Evolutionary conservation across 306 rosid species (phyloP).

Genomic region (Cucurbita moschata): DNA sequence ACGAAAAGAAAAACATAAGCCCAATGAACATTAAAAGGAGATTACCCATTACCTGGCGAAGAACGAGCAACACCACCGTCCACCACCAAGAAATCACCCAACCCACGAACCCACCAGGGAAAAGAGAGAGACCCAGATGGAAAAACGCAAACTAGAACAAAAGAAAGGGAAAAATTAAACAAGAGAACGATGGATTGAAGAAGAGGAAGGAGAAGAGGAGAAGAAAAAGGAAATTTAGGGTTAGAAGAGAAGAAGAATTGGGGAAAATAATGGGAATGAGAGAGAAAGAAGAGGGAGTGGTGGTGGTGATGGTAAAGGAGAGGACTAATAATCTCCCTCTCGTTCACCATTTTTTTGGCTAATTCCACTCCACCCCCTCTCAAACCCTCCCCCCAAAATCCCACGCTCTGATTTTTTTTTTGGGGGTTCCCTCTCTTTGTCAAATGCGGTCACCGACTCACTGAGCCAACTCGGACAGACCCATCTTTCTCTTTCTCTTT

Average conservation of each 20-base stretch:
- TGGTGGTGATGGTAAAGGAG: conserved; percentile 27
- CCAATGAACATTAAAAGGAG: not conserved
- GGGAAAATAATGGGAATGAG: conserved; percentile 16
- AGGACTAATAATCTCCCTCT: conserved; percentile 33
- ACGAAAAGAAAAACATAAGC: not conserved
- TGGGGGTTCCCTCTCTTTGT: not conserved
- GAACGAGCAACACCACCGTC: not conserved
- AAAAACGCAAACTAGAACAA: not conserved
- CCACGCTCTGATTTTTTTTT: conserved; percentile 19
- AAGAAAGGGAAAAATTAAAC: conserved; percentile 9
- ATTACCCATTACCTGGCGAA: conserved; percentile 18
- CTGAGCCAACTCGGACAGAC: conserved; percentile 14
- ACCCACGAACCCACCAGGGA: not conserved
- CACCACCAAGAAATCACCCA: not conserved
- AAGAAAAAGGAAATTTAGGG: conserved; percentile 16
- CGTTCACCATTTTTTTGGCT: conserved; percentile 60
- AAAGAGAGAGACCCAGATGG: not conserved
- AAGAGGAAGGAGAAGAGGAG: not conserved
- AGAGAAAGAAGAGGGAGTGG: conserved; percentile 16
- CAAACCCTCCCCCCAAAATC: conserved; percentile 12
- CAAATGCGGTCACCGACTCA: conserved; percentile 26
- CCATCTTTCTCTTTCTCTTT: conserved; percentile 15
- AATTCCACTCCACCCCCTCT: conserved; percentile 33
- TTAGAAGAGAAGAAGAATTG: conserved; percentile 10
- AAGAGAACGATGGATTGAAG: not conserved